Evolutionary conservation across 495 filamentous ascomycete genomes (phyloP), one percentile per base, ranked within the genome.

Genomic region (Lineolata rhizophorae): DNA sequence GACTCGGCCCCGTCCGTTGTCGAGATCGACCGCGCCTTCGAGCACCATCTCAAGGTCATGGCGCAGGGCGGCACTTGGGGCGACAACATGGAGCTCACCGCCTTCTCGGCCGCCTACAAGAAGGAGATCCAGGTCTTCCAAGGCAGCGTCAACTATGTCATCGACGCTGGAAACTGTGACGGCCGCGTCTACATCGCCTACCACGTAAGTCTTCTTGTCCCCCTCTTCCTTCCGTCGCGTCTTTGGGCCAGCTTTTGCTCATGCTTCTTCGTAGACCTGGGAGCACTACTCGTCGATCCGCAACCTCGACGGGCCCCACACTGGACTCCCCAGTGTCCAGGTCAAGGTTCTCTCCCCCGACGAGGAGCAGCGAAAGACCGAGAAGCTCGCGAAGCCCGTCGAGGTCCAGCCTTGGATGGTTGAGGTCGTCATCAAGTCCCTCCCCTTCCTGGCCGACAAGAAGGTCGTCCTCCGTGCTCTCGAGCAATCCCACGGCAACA

Each of bases 221-320:
- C 22, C 17, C 22, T 12, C 20, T 29, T 12, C 18, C n/a, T 13
- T 21, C 14, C 10, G 6, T 15, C 35, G 14, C 12, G 14, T 15
- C 27, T 20, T 19, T 12, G 22, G 10, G 24, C 17, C 15, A 13
- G 32, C 29, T 31, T 24, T 2, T 21, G 22, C 21, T 15, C 18
- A 32, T 22, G 1, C 36, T 29, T 8, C 22, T 30, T 32, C 5
- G 18, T 38, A 71, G 66, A 52, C 47, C 31, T 80, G 70, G 54
- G 68, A 80, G 44, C 76, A 83, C 46, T 83, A 76, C 47, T 76
- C 72, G 2, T 79, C 76, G 1, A 65, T 81, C 36, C 65, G 72
- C 31, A 65, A 69, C 38, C 48, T 67, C 12, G 44, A 63, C 34
- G 71, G 69, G 8, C 63, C 65, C 5, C 67, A 72, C 46, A 56